Evolutionary conservation across 495 filamentous ascomycete genomes (phyloP).

Genomic region (Tirmania nivea): DNA sequence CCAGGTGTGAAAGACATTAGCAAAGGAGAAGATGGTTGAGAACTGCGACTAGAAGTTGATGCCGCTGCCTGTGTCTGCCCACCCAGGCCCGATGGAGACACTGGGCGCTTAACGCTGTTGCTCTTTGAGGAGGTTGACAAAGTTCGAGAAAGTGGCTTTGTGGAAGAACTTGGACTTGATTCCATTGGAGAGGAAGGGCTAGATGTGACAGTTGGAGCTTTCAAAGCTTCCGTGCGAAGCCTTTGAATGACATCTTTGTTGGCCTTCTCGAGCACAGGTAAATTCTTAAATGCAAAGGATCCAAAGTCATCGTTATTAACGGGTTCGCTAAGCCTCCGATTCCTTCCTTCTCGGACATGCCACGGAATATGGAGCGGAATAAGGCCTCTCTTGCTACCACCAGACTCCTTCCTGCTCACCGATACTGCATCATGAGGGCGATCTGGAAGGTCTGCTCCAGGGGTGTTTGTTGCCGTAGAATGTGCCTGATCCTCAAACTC

Average conservation of each 20-base stretch:
- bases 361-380: conserved; percentile 94
- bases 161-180: conserved; percentile 59
- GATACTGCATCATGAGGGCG: conserved; percentile 88
- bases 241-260: conserved; percentile 98
- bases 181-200: conserved; percentile 46
- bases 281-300: conserved; percentile 88
- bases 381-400: conserved; percentile 66
- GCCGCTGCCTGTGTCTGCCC: conserved; percentile 62
- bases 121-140: conserved; percentile 48
- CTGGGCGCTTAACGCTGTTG: conserved; percentile 42
- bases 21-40: conserved; percentile 85
- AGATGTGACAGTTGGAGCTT: conserved; percentile 24
- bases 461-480: conserved; percentile 38
- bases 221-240: conserved; percentile 63
- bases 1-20: conserved; percentile 63
- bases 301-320: conserved; percentile 81
- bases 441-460: conserved; percentile 49
- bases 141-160: conserved; percentile 57
- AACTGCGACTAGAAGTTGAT: conserved; percentile 35
- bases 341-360: conserved; percentile 72
- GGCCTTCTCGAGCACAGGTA: conserved; percentile 88
- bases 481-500: conserved; percentile 79
- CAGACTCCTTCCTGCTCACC: conserved; percentile 58
- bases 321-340: conserved; percentile 73
- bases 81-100: conserved; percentile 59